phyloP scores from a whole-genome alignment of 2,329 filamentous ascomycete species.

The Cercospora sp. region DNA sequence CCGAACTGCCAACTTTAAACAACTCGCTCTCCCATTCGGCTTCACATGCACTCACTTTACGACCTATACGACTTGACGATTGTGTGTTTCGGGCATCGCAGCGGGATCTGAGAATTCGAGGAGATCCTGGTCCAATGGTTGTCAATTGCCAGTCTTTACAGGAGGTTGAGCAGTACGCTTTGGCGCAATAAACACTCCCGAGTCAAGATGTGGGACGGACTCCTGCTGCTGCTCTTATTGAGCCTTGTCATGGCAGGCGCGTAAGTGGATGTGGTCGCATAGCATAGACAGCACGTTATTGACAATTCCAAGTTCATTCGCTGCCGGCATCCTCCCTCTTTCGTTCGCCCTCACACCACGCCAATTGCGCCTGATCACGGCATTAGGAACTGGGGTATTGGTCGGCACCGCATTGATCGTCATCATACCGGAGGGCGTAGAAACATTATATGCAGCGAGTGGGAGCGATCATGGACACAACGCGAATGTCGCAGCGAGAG shows the following conservation, averaged over 20 bases:
- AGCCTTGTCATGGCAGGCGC: conserved; percentile 66
- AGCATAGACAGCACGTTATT: conserved; percentile 7
- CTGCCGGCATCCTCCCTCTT: conserved; percentile 86
- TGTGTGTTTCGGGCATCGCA: background rate
- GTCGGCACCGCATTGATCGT: conserved; percentile 95
- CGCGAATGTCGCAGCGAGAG: conserved; percentile 6
- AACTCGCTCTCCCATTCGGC: background rate
- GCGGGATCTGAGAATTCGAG: background rate
- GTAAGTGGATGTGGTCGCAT: conserved; percentile 47
- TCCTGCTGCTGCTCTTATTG: conserved; percentile 64
- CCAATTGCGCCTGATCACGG: conserved; percentile 84
- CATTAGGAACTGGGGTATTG: conserved; percentile 87
- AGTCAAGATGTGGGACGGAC: conserved; percentile 57
- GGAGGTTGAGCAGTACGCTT: background rate
- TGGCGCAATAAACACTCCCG: background rate
- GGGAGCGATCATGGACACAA: conserved; percentile 27
- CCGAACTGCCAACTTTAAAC: background rate
- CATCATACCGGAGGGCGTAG: conserved; percentile 94
- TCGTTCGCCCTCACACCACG: conserved; percentile 84
- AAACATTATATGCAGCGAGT: conserved; percentile 71
- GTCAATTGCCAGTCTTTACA: background rate
- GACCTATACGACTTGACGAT: background rate
- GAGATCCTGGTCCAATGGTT: background rate
- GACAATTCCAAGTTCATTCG: conserved; percentile 70
- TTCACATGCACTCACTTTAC: background rate